A percentile compares a stretch with the other conserved stretches of the same genome.
Conservation (phyloP, 129 eudicot species). For the Flaveria bidentis region DNA sequence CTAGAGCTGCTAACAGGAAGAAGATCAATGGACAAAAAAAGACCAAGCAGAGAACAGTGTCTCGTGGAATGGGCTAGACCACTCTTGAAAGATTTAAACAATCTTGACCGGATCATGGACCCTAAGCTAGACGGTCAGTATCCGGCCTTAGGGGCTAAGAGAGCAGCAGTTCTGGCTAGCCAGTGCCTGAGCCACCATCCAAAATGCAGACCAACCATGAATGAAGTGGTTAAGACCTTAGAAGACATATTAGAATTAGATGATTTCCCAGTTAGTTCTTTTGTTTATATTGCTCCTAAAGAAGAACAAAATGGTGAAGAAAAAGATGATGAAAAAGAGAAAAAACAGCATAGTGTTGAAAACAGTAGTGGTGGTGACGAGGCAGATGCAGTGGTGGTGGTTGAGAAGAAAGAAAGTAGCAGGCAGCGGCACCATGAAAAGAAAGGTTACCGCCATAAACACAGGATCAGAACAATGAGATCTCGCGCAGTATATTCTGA, state of each 20-base stretch:
- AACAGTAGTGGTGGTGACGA: conserved; percentile 21
- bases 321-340: conserved; percentile 14
- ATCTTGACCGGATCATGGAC: conserved; percentile 54
- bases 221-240: conserved; percentile 52
- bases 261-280: conserved; percentile 42
- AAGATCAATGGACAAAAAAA: conserved; percentile 59
- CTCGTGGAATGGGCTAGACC: conserved; percentile 68
- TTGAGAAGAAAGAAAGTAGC: conserved; percentile 32
- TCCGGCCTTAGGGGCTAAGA: conserved; percentile 49
- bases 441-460: conserved; percentile 39
- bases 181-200: conserved; percentile 62
- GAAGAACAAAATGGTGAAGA: conserved; percentile 23
- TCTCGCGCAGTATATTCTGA: conserved; percentile 63
- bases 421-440: conserved; percentile 20
- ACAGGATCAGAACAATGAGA: conserved; percentile 37
- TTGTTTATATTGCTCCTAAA: conserved; percentile 51
- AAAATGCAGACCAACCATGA: conserved; percentile 56
- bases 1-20: conserved; percentile 55
- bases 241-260: conserved; percentile 47
- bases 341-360: conserved; percentile 6
- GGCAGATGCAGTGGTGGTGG: conserved; percentile 17
- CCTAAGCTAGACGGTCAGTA: conserved; percentile 56
- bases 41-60: conserved; percentile 53
- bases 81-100: conserved; percentile 45
- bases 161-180: conserved; percentile 50